Base-by-base conservation (phyloP, 176 grass and related monocot species). In the Carex myosuroides region DNA sequence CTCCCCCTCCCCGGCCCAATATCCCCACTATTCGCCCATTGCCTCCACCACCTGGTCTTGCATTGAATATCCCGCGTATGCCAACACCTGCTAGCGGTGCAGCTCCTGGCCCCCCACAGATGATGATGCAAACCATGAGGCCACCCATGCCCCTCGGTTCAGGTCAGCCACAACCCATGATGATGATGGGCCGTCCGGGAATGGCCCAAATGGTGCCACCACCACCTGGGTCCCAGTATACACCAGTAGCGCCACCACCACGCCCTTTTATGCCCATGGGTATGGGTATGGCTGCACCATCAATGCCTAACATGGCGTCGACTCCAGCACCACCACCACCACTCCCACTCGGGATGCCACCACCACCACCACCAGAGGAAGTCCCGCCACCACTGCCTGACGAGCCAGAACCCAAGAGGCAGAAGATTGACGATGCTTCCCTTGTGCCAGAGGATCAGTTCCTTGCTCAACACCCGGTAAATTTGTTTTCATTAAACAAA, bases 391-490 rank as follows among this genome's bases (percentile, higher is more conserved):
- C 96, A 42, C 90, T 86, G 66, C 96, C 96, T 71, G 93, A 99
- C 72, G 96, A 99, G 80, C 96, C 96, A 22, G 96, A 99, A 87
- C 96, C 93, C 46, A 99, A 99, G 85, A 93, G 93, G 80, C 85
- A 30, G 82, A 95, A 89, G 84, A 80, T 89, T 80, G 96, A 99
- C 80, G 96, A 99, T 71, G 83, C 84, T 80, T 91, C 89, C 41
- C 89, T 99, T 81, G 83, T 99, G 74, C 91, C 96, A 62, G 89
- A 82, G 14, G 93, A 99, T 81, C 93, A 95, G 83, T 99, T 95
- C 85, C 86, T 95, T 75, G 85, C 91, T 81, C 92, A 94, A 16
- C 88, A 95, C 74, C 96, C 85, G 64, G 96, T 99, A 94, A 92
- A 86, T 70, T 22, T 68, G 84, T 78, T 81, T 70, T 16, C 39